These are phyloP conservation scores for Neonectria faginata DNA, from an alignment of 2,329 filamentous ascomycete species.

Conservation along the genomic window DNA sequence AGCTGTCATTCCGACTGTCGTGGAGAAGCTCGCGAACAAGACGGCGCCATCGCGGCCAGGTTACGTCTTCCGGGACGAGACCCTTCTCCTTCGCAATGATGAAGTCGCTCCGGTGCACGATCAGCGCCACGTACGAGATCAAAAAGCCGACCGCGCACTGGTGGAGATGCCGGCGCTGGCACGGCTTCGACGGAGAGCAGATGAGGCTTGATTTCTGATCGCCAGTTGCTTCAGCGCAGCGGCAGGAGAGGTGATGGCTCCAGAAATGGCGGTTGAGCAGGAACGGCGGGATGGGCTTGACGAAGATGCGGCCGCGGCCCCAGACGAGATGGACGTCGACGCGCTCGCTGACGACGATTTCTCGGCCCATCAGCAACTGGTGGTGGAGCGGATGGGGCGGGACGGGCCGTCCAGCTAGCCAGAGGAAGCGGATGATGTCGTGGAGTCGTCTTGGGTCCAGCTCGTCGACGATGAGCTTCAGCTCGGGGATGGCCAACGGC, in stretches of 20 bases:
- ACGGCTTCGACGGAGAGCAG: conserved; percentile 2
- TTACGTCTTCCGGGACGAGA: conserved; percentile 21
- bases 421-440: conserved; percentile 29
- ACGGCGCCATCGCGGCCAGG: conserved; percentile 14
- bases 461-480: conserved; percentile 14
- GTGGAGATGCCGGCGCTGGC: conserved; percentile 7
- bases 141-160: conserved; percentile 22
- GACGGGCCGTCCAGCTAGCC: conserved; percentile 43
- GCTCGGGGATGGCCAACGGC: conserved; percentile 5
- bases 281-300: conserved; percentile 57
- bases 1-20: background rate
- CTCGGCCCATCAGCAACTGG: conserved; percentile 49
- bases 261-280: conserved; percentile 54
- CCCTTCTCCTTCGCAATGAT: conserved; percentile 4
- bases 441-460: conserved; percentile 21
- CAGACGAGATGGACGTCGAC: conserved; percentile 56
- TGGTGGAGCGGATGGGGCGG: conserved; percentile 55
- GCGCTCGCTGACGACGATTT: conserved; percentile 53
- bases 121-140: conserved; percentile 20
- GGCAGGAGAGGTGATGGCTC: conserved; percentile 45
- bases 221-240: background rate
- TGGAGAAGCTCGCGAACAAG: conserved; percentile 17
- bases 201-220: background rate
- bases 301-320: conserved; percentile 51
- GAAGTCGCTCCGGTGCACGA: conserved; percentile 21